Evolutionary conservation across 495 filamentous ascomycete species (phyloP).

Genomic region (Trichoderma parareesei): DNA sequence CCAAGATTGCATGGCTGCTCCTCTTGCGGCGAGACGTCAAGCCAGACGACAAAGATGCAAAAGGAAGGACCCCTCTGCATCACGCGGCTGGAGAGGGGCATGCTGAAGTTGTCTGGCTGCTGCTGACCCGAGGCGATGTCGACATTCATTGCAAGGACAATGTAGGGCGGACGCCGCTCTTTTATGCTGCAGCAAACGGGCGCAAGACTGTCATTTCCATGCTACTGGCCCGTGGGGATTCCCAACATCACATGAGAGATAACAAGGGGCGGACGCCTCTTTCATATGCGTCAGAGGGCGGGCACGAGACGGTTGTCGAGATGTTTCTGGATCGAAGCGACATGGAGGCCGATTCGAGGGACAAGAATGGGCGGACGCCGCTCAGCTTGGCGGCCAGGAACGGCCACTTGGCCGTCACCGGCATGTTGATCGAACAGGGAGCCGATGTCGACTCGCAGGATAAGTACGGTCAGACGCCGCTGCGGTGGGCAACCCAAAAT

Average conservation of each 20-base stretch:
- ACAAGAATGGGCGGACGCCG: too few relatives aligned
- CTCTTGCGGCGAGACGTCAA: background rate
- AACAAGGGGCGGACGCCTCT: too few relatives aligned
- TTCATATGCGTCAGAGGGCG: too few relatives aligned
- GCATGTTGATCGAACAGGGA: background rate
- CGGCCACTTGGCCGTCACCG: too few relatives aligned
- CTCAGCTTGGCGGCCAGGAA: too few relatives aligned
- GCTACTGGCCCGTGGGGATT: background rate
- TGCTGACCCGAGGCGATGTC: background rate
- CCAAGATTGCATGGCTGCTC: background rate
- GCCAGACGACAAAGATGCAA: background rate
- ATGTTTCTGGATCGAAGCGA: too few relatives aligned
- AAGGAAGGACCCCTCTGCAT: background rate
- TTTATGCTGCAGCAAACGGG: background rate
- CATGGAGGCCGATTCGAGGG: too few relatives aligned
- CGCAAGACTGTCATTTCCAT: background rate
- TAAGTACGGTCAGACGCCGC: background rate
- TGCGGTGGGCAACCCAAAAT: background rate
- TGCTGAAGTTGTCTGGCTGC: background rate
- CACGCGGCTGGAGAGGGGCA: background rate
- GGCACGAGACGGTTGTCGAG: too few relatives aligned
- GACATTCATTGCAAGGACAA: background rate
- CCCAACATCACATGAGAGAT: too few relatives aligned
- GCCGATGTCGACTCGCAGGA: background rate
- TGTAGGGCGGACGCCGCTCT: background rate